A percentile compares a stretch with the other conserved stretches of the same genome.
These are phyloP conservation scores for Pelargonium nanum DNA, from an alignment of 345 rosid genomes.

Conservation along the genomic window DNA sequence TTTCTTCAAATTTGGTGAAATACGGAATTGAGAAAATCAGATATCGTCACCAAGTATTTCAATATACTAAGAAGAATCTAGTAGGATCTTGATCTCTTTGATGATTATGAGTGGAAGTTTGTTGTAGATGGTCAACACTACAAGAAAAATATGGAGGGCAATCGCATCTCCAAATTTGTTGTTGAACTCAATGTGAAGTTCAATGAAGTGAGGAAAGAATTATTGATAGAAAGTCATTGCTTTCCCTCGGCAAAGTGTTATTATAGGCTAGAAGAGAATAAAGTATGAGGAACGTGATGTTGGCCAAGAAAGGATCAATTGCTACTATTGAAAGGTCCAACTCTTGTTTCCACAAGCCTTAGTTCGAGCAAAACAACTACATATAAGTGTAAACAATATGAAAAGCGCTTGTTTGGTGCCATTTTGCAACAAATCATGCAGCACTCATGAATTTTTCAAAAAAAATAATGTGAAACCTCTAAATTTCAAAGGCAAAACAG, in stretches of 20 bases:
- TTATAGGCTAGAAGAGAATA: not conserved
- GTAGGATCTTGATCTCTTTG: conserved; percentile 5
- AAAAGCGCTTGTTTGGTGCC: too few species aligned
- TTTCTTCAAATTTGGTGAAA: conserved; percentile 5
- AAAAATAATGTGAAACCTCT: too few species aligned
- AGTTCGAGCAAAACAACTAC: not conserved
- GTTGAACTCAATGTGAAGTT: conserved; percentile 1
- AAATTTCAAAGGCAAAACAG: too few species aligned
- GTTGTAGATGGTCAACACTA: not conserved
- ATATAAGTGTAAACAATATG: too few species aligned
- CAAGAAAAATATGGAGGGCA: not conserved
- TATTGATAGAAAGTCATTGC: conserved; percentile 4
- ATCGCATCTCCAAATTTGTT: not conserved
- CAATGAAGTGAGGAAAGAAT: conserved; percentile 1
- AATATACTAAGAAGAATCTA: not conserved
- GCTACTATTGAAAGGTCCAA: not conserved
- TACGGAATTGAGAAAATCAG: not conserved
- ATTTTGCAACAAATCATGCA: too few species aligned
- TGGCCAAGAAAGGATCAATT: not conserved
- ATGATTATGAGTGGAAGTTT: conserved; percentile 6
- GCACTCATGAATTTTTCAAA: too few species aligned
- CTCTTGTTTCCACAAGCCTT: not conserved
- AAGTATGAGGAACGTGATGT: not conserved
- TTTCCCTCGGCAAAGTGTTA: conserved; percentile 5
- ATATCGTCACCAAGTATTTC: conserved; percentile 4